phyloP scores from a whole-genome alignment of 495 filamentous ascomycete species.

The Talaromyces wortmannii region DNA sequence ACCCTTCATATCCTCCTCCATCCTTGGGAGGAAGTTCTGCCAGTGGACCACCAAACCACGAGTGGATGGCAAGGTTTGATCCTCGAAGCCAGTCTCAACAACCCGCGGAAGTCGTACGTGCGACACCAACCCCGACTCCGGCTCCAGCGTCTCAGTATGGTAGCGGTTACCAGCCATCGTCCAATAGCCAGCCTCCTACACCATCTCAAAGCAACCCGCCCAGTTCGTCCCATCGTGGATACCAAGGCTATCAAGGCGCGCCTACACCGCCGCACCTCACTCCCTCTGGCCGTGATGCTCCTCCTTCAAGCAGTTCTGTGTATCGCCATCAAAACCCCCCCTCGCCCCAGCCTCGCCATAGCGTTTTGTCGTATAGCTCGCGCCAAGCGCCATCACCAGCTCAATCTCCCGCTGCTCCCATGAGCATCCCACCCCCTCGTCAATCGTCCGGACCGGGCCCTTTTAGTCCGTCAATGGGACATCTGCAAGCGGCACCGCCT shows the following conservation, averaged over 20 bases:
- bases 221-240: constrained; percentile 22
- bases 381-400: constrained; percentile 27
- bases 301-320: constrained; percentile 11
- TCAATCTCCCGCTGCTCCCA: constrained; percentile 23
- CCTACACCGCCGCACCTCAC: constrained; percentile 3
- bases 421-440: constrained; percentile 23
- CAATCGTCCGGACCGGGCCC: constrained; percentile 15
- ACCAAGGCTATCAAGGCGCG: constrained; percentile 22
- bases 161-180: constrained; percentile 20
- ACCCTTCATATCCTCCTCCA: constrained; percentile 18
- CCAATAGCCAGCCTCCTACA: constrained; percentile 23
- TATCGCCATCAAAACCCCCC: constrained; percentile 21
- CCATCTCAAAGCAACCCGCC: constrained; percentile 14
- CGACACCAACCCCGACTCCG: constrained; percentile 14
- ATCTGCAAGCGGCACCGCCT: constrained; percentile 12
- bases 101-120: constrained; percentile 11
- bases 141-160: constrained; percentile 18
- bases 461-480: constrained; percentile 14
- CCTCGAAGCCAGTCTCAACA: constrained; percentile 21
- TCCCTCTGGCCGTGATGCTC: constrained; percentile 22
- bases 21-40: constrained; percentile 14
- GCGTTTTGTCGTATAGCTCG: constrained; percentile 22
- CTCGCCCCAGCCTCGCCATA: constrained; percentile 29
- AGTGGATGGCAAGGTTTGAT: constrained; percentile 43
- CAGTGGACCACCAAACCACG: constrained; percentile 23